Conservation (phyloP, 139 green algal species). For the Chlorella sp. region DNA sequence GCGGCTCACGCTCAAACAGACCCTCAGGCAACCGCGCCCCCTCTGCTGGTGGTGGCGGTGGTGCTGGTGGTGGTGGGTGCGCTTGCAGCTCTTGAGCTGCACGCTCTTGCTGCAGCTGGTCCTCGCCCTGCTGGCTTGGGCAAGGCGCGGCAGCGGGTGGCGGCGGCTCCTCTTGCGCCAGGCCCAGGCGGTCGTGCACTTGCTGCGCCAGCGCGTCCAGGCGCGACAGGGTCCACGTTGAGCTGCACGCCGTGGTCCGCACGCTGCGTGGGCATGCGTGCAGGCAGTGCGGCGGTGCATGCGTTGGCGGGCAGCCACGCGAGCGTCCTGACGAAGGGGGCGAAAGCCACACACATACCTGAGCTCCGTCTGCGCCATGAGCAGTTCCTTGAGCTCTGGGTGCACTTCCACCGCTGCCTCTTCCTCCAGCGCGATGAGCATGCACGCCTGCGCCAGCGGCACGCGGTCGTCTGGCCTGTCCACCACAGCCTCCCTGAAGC, state of each 20-base stretch:
- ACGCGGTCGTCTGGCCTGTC: not conserved
- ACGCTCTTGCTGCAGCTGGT: not conserved
- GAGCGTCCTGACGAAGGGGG: too few species aligned
- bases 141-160: not conserved
- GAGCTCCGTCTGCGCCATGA: not conserved
- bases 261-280: too few species aligned
- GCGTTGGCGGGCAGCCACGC: too few species aligned
- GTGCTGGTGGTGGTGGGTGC: not conserved
- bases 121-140: not conserved
- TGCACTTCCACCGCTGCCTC: not conserved
- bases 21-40: not conserved
- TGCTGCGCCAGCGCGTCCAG: slow-evolving; percentile 46
- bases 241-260: slow-evolving; percentile 18
- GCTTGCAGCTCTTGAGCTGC: not conserved
- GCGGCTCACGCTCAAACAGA: not conserved
- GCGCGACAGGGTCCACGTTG: slow-evolving; percentile 49
- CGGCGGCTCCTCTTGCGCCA: not conserved
- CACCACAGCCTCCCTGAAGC: not conserved
- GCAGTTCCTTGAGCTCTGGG: not conserved
- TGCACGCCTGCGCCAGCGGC: not conserved
- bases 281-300: too few species aligned
- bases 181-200: slow-evolving; percentile 20
- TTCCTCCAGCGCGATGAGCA: not conserved
- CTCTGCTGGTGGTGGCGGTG: not conserved
- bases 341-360: too few species aligned